A percentile compares a stretch with the other conserved stretches of the same genome.
Conservation (phyloP, 805 yeast species). For the Cyberlindnera lachancei region DNA sequence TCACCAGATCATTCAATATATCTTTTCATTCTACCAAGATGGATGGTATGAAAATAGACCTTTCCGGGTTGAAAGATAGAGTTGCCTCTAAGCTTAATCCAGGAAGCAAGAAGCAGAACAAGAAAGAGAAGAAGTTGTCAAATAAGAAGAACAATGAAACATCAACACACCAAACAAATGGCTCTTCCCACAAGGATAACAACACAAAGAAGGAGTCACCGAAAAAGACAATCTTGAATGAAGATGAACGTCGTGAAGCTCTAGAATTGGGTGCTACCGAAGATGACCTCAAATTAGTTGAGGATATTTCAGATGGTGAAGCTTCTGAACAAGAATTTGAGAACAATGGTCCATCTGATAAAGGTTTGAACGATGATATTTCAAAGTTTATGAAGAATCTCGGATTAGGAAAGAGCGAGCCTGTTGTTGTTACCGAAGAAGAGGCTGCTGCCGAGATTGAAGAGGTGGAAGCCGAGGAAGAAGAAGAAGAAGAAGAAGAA, state of each 20-base stretch:
- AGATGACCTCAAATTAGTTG: constrained; percentile 63
- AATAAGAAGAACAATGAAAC: constrained; percentile 6
- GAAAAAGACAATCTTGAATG: constrained; percentile 7
- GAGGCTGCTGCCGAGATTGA: constrained; percentile 35
- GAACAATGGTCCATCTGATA: constrained; percentile 26
- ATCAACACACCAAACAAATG: too few species aligned
- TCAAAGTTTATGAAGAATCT: constrained; percentile 56
- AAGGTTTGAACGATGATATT: constrained; percentile 44
- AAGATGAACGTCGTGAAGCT: constrained; percentile 60
- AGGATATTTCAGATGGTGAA: constrained; percentile 45
- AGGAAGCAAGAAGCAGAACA: constrained; percentile 19
- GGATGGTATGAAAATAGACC: constrained; percentile 23
- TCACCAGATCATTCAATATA: too few species aligned
- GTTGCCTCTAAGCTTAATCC: constrained; percentile 44
- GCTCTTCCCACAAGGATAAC: not conserved
- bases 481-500: constrained; percentile 27
- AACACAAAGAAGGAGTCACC: constrained; percentile 1
- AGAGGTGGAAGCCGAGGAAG: constrained; percentile 31
- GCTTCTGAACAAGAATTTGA: constrained; percentile 33
- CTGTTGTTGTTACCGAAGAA: constrained; percentile 27
- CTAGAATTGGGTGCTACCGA: constrained; percentile 79
- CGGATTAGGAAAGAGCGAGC: constrained; percentile 45
- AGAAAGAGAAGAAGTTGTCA: constrained; percentile 16
- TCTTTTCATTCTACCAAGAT: too few species aligned
- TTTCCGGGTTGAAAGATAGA: constrained; percentile 56